Base-by-base conservation (phyloP, 108 stramenopile species). In the Asterionellopsis glacialis region DNA sequence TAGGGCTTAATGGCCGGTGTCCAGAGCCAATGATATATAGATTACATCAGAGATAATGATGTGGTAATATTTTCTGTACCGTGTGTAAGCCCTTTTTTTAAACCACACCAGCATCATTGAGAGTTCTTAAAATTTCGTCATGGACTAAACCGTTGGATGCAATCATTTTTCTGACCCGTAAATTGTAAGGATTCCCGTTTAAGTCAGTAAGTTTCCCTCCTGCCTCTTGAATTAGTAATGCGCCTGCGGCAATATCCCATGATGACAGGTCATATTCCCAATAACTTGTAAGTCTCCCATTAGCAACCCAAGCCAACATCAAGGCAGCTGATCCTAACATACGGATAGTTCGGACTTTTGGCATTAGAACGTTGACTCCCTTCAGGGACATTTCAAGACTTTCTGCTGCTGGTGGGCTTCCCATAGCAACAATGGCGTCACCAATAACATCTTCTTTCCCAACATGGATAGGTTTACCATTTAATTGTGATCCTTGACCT, bases 271-370 rank as follows among this genome's bases (percentile, higher is more conserved):
- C 90, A 71, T 87, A 91, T 16, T 79, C 75, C 69, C 87, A 78
- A 57, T 88, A 91, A n/a, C 80, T 67, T 16, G 78, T 79, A 47
- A 91, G 69, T 55, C 85, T 75, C 1, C 75, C 71, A 59, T 88
- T 87, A 9, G 90, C 90, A 3, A 91, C 84, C 90, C 90, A 91
- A 2, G 86, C 86, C 51, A 91, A 74, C 72, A 85, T 79, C 24
- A 88, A 73, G 5, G 90, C 85, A 1, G 90, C 90, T 47, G 75
- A 84, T 42, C 86, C 90, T 25, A 88, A 54, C 87, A 91, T 91
- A 24, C 90, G 82, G 50, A 91, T 59, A 7, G 86, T 85, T 49
- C 85, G 62, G 0, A 84, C 87, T 69, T 77, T 80, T 7, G 85
- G 83, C 72, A 83, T 82, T 0, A 91, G 62, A 4, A 78, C 87